A percentile compares a stretch with the other conserved stretches of the same genome.
Conservation (phyloP, 306 rosid species). For the Psophocarpus tetragonolobus region DNA sequence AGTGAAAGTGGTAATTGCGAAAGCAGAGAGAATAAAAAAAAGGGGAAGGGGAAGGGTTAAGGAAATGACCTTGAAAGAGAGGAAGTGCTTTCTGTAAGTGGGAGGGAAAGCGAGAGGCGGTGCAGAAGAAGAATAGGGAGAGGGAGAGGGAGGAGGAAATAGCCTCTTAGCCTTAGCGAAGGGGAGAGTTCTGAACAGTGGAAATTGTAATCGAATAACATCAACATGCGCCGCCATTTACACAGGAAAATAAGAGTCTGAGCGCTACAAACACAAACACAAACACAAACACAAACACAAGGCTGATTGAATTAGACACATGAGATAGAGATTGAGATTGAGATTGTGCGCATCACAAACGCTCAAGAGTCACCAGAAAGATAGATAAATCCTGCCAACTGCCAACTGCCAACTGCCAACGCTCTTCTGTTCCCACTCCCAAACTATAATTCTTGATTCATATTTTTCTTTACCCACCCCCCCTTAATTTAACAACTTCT, state of each 20-base stretch:
- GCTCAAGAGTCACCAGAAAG: no score
- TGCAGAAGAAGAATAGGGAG: conserved; percentile 45
- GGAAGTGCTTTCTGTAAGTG: conserved; percentile 58
- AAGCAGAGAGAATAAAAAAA: neutral
- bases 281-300: no score
- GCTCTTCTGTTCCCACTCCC: no score
- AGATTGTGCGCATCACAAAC: no score
- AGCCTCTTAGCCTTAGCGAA: conserved; percentile 4
- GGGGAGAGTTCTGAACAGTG: conserved; percentile 21
- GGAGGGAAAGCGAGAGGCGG: conserved; percentile 48
- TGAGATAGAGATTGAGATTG: no score
- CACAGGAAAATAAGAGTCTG: neutral
- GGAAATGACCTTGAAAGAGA: conserved; percentile 65
- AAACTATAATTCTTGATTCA: no score
- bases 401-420: no score
- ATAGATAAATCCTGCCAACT: no score
- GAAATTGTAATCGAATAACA: conserved; percentile 54
- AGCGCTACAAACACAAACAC: neutral
- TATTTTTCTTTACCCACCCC: no score
- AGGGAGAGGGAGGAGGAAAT: conserved; percentile 45
- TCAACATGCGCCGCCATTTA: conserved; percentile 85
- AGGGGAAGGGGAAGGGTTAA: neutral
- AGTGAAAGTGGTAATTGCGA: neutral
- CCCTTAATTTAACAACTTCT: no score
- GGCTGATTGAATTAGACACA: neutral